Conservation (phyloP, 2,329 filamentous ascomycete species). For the Beauveria australis region DNA sequence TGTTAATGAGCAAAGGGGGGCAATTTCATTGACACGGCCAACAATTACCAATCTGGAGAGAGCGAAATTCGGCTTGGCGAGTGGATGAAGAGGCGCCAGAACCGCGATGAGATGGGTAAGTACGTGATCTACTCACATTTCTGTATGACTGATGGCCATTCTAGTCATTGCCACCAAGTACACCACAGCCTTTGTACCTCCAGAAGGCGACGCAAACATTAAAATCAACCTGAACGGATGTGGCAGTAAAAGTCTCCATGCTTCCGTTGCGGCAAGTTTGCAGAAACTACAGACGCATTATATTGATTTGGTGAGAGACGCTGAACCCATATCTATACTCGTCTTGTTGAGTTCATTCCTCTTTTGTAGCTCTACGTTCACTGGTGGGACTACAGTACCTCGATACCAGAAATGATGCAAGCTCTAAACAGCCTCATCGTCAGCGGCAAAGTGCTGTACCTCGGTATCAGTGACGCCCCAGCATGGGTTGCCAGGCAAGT, state of each 20-base stretch:
- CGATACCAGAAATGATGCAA: constrained; percentile 51
- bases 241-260: constrained; percentile 50
- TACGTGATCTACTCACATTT: too few species aligned
- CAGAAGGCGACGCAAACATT: constrained; percentile 30
- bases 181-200: constrained; percentile 45
- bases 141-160: not conserved
- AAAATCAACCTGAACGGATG: constrained; percentile 50
- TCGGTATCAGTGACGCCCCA: constrained; percentile 61
- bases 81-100: constrained; percentile 59
- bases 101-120: constrained; percentile 50
- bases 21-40: constrained; percentile 67
- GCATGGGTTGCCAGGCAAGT: constrained; percentile 54
- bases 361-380: constrained; percentile 51
- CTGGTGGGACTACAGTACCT: constrained; percentile 62
- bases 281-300: constrained; percentile 59
- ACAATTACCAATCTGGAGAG: constrained; percentile 58
- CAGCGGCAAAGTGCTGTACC: constrained; percentile 54
- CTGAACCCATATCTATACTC: not conserved
- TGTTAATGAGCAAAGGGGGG: constrained; percentile 27
- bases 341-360: constrained; percentile 26
- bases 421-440: constrained; percentile 52
- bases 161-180: constrained; percentile 63
- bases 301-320: constrained; percentile 48
- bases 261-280: constrained; percentile 47
- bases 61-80: constrained; percentile 61